phyloP scores from a whole-genome alignment of 768 basidiomycete species.

The Tricholoma sp. region DNA sequence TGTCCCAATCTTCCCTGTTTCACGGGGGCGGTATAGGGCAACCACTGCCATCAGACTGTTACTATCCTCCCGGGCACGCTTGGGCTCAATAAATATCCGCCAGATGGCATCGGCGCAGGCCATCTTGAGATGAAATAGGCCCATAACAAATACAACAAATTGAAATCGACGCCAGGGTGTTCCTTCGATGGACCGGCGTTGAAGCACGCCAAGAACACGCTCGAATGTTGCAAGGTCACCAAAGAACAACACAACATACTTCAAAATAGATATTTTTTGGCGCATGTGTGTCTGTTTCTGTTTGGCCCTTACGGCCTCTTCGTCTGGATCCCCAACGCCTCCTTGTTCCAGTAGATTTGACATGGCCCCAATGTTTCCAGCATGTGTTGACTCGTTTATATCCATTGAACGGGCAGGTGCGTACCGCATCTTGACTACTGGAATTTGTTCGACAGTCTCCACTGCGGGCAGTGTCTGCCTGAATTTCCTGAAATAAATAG shows the following conservation, averaged over 20 bases:
- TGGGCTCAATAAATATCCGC: conserved; percentile 17
- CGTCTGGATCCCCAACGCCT: conserved; percentile 18
- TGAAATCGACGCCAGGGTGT: conserved; percentile 25
- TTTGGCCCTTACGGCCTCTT: not conserved
- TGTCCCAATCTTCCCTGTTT: conserved; percentile 23
- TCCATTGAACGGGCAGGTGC: conserved; percentile 16
- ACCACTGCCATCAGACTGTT: conserved; percentile 19
- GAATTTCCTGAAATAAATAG: conserved; percentile 10
- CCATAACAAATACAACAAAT: conserved; percentile 25
- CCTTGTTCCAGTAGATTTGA: conserved; percentile 12
- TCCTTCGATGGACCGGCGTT: conserved; percentile 18
- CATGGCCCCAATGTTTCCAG: conserved; percentile 16
- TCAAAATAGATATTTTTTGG: not conserved
- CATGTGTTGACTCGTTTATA: conserved; percentile 18
- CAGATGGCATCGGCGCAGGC: conserved; percentile 23
- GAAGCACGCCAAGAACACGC: conserved; percentile 16
- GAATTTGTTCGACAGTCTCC: conserved; percentile 17
- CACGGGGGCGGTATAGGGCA: conserved; percentile 18
- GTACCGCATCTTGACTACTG: conserved; percentile 16
- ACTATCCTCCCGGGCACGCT: conserved; percentile 10
- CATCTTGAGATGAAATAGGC: conserved; percentile 27
- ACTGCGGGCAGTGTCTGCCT: conserved; percentile 12
- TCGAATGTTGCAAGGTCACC: conserved; percentile 25
- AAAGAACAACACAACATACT: conserved; percentile 16
- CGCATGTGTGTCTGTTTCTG: not conserved